These are phyloP conservation scores for Heterobasidion annosum DNA, from an alignment of 1,284 basidiomycete species.

Conservation along the genomic window DNA sequence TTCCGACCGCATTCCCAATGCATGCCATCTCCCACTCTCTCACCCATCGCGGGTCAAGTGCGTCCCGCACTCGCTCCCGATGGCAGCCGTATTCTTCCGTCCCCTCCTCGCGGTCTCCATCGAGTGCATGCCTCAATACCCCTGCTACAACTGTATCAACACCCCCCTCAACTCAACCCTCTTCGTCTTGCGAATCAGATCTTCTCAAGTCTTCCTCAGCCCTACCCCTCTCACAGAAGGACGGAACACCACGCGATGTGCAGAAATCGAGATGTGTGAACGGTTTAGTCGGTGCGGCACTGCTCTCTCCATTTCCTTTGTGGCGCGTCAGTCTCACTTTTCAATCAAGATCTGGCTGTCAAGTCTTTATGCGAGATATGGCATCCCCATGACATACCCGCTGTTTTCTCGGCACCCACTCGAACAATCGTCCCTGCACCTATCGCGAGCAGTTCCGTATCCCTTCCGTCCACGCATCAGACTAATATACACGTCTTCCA, in stretches of 20 bases:
- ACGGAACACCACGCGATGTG: conserved; percentile 30
- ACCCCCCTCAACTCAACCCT: conserved; percentile 25
- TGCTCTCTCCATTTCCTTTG: conserved; percentile 2
- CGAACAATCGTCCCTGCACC: conserved; percentile 19
- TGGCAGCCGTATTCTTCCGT: conserved; percentile 64
- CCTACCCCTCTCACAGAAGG: conserved; percentile 25
- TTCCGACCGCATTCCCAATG: conserved; percentile 22
- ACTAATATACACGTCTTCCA: conserved; percentile 13
- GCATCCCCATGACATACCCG: conserved; percentile 63
- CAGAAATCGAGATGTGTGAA: conserved; percentile 57
- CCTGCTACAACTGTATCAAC: conserved; percentile 48
- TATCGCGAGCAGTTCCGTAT: conserved; percentile 10
- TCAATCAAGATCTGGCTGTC: conserved; percentile 59
- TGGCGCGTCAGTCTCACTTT: conserved; percentile 9
- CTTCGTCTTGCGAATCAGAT: conserved; percentile 26
- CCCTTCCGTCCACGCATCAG: conserved; percentile 11
- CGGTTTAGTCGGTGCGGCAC: conserved; percentile 57
- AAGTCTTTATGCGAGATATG: conserved; percentile 68
- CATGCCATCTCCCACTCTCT: conserved; percentile 52
- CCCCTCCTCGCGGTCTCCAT: conserved; percentile 32
- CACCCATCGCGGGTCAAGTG: conserved; percentile 59
- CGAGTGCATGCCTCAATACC: conserved; percentile 45
- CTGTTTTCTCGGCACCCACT: conserved; percentile 40
- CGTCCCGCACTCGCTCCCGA: conserved; percentile 53
- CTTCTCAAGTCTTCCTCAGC: conserved; percentile 19